Percentiles rank a stretch among this genome's conserved stretches.
Evolutionary conservation across 2,329 filamentous ascomycete genomes (phyloP).

Genomic region (Fusarium concolor): DNA sequence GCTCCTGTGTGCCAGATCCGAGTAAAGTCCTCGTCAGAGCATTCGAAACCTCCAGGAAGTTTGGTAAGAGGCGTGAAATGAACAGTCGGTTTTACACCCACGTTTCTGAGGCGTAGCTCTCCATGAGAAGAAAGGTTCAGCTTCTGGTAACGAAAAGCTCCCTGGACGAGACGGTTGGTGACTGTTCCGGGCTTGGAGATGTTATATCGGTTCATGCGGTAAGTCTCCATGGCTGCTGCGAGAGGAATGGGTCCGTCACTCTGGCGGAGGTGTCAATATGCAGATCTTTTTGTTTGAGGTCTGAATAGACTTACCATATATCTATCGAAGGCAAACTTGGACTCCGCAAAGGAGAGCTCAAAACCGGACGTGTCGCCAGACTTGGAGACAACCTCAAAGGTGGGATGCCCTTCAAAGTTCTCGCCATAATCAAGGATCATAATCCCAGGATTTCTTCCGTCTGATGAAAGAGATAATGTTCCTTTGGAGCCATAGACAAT

Average conservation of each 20-base stretch:
- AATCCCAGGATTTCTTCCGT: background rate
- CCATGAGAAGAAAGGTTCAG: background rate
- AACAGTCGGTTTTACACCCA: background rate
- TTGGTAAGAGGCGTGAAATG: background rate
- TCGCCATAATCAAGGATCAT: background rate
- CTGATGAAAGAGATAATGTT: too few relatives aligned
- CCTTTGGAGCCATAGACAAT: background rate
- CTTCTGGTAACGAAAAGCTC: slow-evolving; percentile 5
- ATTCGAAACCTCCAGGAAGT: background rate
- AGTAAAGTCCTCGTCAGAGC: background rate
- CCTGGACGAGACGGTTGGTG: background rate
- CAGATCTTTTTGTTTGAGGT: too few relatives aligned
- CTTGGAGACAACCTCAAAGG: background rate
- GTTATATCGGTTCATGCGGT: slow-evolving; percentile 1
- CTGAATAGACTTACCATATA: background rate
- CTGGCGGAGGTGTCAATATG: background rate
- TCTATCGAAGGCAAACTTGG: background rate
- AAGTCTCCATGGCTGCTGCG: slow-evolving; percentile 5
- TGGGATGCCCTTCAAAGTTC: background rate
- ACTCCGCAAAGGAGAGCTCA: background rate
- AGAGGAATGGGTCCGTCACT: background rate
- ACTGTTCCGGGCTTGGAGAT: background rate
- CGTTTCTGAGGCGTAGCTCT: rapidly evolving
- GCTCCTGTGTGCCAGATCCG: background rate
- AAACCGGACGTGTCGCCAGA: background rate